phyloP scores from a whole-genome alignment of 257 asterid species.

The Anisodus acutangulus region DNA sequence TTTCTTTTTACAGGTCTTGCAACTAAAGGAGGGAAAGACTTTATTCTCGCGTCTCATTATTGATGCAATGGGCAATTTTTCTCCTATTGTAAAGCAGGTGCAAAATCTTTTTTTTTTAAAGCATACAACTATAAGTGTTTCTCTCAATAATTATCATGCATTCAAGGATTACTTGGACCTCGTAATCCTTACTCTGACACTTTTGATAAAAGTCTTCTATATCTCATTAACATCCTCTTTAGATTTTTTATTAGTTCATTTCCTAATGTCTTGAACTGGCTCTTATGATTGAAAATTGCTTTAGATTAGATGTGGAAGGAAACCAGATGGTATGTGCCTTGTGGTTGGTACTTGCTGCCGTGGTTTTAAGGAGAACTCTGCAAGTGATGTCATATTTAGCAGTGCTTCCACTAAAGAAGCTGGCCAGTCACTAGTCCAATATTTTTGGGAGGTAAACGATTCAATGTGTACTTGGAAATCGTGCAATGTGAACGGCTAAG shows the following conservation, averaged over 20 bases:
- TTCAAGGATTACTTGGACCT: slow-evolving; percentile 21
- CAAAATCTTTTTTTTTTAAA: slow-evolving; percentile 30
- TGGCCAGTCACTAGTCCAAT: slow-evolving; percentile 77
- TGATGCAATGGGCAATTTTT: slow-evolving; percentile 99
- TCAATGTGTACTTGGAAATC: slow-evolving; percentile 14
- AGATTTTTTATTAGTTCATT: not conserved
- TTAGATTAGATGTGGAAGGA: slow-evolving; percentile 87
- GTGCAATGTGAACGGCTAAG: not conserved
- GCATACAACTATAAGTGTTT: not conserved
- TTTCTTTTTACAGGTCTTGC: slow-evolving; percentile 56
- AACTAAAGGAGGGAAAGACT: slow-evolving; percentile 70
- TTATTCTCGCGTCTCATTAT: slow-evolving; percentile 74
- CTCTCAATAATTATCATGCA: not conserved
- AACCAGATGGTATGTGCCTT: slow-evolving; percentile 95
- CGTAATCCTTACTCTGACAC: not conserved
- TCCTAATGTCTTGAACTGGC: slow-evolving; percentile 28
- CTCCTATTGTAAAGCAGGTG: slow-evolving; percentile 93
- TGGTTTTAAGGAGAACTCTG: slow-evolving; percentile 71
- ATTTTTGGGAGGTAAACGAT: slow-evolving; percentile 88
- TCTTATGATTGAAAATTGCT: slow-evolving; percentile 41
- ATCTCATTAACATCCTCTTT: not conserved
- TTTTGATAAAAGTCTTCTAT: not conserved
- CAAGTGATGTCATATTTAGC: slow-evolving; percentile 85
- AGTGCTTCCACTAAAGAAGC: slow-evolving; percentile 71
- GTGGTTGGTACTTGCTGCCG: slow-evolving; percentile 95